A percentile compares a stretch with the other conserved stretches of the same genome.
Conservation (phyloP, 345 rosid genomes). For the Brassica cretica region DNA sequence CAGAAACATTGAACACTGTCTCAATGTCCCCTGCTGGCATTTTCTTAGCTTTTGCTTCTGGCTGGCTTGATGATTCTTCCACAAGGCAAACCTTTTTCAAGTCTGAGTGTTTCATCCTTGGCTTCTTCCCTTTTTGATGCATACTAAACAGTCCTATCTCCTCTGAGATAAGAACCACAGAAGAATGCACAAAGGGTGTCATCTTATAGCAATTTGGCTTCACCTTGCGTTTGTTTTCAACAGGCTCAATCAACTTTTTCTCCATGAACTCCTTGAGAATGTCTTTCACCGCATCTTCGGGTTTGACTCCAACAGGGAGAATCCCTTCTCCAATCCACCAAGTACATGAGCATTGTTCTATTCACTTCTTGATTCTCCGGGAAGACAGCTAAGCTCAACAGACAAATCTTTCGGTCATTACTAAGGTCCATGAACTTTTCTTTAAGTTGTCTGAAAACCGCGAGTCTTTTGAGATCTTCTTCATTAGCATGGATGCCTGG, state of each 20-base stretch:
- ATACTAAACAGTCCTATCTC: slow-evolving; percentile 30
- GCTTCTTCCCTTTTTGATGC: slow-evolving; percentile 26
- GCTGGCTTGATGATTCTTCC: slow-evolving; percentile 23
- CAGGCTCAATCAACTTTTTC: slow-evolving; percentile 43
- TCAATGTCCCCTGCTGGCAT: not conserved
- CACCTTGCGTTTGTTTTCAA: slow-evolving; percentile 33
- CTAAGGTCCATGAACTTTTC: slow-evolving; percentile 14
- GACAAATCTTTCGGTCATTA: slow-evolving; percentile 12
- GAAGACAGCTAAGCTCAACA: slow-evolving; percentile 51
- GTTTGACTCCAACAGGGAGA: not conserved
- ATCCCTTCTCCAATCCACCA: slow-evolving; percentile 66
- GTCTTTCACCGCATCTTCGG: slow-evolving; percentile 10
- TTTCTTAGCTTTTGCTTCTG: slow-evolving; percentile 21
- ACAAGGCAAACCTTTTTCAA: slow-evolving; percentile 51
- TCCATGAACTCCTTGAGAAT: slow-evolving; percentile 26
- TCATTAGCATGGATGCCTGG: slow-evolving; percentile 20
- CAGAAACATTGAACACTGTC: slow-evolving; percentile 54
- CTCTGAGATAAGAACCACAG: slow-evolving; percentile 39
- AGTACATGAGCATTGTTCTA: slow-evolving; percentile 45
- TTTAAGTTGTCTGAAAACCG: slow-evolving; percentile 3
- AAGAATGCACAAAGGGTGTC: slow-evolving; percentile 47
- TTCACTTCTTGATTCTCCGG: slow-evolving; percentile 49
- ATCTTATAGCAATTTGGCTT: slow-evolving; percentile 42
- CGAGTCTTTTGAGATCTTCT: not conserved
- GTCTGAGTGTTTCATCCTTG: not conserved